Evolutionary conservation across 1,139 yeast species (phyloP).

Genomic region (Saccharomyces hybrid): DNA sequence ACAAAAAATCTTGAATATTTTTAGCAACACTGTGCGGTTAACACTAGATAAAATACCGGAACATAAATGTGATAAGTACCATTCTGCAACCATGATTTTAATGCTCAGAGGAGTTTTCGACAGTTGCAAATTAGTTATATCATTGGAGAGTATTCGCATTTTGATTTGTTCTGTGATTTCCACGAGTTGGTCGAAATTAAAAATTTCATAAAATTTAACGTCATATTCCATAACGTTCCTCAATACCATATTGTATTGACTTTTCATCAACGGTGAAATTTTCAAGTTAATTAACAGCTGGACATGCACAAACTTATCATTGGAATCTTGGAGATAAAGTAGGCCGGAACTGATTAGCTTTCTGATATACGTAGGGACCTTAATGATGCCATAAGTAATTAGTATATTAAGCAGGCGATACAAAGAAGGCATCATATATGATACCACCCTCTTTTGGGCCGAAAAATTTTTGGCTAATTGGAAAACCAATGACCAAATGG

Average conservation of each 20-base stretch:
- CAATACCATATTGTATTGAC: slow-evolving; percentile 33
- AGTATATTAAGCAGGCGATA: slow-evolving; percentile 25
- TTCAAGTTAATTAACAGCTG: slow-evolving; percentile 33
- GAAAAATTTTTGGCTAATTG: slow-evolving; percentile 24
- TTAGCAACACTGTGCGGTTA: slow-evolving; percentile 15
- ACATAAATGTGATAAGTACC: slow-evolving; percentile 27
- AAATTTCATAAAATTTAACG: slow-evolving; percentile 20
- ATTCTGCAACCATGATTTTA: slow-evolving; percentile 28
- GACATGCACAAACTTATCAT: slow-evolving; percentile 33
- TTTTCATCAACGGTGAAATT: slow-evolving; percentile 33
- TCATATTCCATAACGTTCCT: slow-evolving; percentile 34
- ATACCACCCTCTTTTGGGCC: slow-evolving; percentile 9
- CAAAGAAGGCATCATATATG: slow-evolving; percentile 16
- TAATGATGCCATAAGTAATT: slow-evolving; percentile 31
- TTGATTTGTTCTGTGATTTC: slow-evolving; percentile 21
- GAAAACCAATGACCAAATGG: slow-evolving; percentile 29
- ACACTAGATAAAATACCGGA: slow-evolving; percentile 16
- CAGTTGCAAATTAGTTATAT: slow-evolving; percentile 5
- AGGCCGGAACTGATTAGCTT: slow-evolving; percentile 79
- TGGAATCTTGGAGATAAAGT: slow-evolving; percentile 41
- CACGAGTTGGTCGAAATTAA: slow-evolving; percentile 23
- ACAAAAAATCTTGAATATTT: slow-evolving; percentile 23
- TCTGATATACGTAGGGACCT: slow-evolving; percentile 62
- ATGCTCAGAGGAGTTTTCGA: slow-evolving; percentile 20
- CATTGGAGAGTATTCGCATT: slow-evolving; percentile 9